Evolutionary conservation across 805 yeast genomes (phyloP).

Genomic region (Kazachstania taianensis): DNA sequence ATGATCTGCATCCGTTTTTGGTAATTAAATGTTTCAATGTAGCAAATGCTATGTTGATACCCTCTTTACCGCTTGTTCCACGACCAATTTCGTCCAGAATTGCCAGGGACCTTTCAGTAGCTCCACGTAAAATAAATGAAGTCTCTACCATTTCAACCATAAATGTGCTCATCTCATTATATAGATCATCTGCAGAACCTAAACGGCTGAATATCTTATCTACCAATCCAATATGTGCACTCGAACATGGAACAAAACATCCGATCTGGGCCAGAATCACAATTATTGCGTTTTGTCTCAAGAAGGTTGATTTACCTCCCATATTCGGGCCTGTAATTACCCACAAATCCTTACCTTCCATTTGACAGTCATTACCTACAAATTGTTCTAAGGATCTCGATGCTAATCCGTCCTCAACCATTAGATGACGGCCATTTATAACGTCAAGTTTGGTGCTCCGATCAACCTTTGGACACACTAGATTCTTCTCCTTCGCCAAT

Average conservation of each 20-base stretch:
- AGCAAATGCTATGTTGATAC: slow-evolving; percentile 76
- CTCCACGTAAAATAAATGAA: slow-evolving; percentile 51
- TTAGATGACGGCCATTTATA: slow-evolving; percentile 66
- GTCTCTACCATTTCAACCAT: slow-evolving; percentile 92
- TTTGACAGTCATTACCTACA: slow-evolving; percentile 25
- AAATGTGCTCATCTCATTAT: slow-evolving; percentile 74
- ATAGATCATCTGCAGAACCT: slow-evolving; percentile 77
- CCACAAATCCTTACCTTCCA: slow-evolving; percentile 32
- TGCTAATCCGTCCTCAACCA: slow-evolving; percentile 68
- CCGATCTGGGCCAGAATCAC: slow-evolving; percentile 68
- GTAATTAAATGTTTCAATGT: slow-evolving; percentile 47
- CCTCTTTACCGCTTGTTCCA: slow-evolving; percentile 81
- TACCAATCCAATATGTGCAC: slow-evolving; percentile 58
- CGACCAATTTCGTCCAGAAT: slow-evolving; percentile 84
- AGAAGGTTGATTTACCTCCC: slow-evolving; percentile 77
- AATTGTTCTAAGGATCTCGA: slow-evolving; percentile 32
- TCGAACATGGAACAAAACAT: slow-evolving; percentile 56
- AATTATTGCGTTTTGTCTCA: slow-evolving; percentile 62
- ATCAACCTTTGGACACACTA: slow-evolving; percentile 57
- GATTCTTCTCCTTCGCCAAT: slow-evolving; percentile 55
- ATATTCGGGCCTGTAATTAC: slow-evolving; percentile 84
- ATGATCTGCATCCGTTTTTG: slow-evolving; percentile 52
- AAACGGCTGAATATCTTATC: slow-evolving; percentile 73
- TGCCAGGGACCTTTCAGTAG: slow-evolving; percentile 60
- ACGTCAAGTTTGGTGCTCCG: slow-evolving; percentile 40